These are phyloP conservation scores for Silene coronaria DNA, from an alignment of 179 eudicot species.

Conservation along the genomic window DNA sequence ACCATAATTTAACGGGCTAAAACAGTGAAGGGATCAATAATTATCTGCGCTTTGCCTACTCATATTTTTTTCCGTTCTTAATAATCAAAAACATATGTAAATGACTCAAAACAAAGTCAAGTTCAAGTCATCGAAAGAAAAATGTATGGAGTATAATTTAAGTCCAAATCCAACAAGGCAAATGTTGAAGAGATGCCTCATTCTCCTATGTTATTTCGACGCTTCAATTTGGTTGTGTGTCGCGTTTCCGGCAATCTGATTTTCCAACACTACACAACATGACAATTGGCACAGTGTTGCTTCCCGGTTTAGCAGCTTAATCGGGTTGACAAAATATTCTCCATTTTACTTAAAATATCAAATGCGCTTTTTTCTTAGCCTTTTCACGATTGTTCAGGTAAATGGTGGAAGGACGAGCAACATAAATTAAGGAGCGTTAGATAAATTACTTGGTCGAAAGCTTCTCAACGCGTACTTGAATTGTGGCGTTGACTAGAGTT, in stretches of 20 bases:
- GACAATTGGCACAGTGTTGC: too few species aligned
- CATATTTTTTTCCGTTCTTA: background rate
- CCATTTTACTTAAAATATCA: background rate
- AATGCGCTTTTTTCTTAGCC: background rate
- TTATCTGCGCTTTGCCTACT: background rate
- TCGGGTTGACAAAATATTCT: too few species aligned
- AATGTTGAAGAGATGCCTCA: background rate
- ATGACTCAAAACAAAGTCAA: background rate
- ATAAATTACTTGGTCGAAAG: conserved; percentile 67
- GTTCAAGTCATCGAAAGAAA: background rate
- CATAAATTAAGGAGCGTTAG: background rate
- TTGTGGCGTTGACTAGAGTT: conserved; percentile 48
- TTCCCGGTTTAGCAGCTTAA: too few species aligned
- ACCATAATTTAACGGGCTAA: background rate
- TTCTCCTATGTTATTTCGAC: background rate
- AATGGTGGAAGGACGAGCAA: background rate
- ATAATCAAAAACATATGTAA: background rate
- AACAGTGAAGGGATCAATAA: background rate
- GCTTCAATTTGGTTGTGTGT: background rate
- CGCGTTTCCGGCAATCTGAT: background rate
- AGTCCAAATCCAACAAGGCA: background rate
- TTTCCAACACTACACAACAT: too few species aligned
- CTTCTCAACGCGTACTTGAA: conserved; percentile 81
- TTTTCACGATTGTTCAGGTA: background rate
- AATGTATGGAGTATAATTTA: background rate